A percentile compares a stretch with the other conserved stretches of the same genome.
phyloP scores from a whole-genome alignment of 331 rosid species.

The Cydonia oblonga region DNA sequence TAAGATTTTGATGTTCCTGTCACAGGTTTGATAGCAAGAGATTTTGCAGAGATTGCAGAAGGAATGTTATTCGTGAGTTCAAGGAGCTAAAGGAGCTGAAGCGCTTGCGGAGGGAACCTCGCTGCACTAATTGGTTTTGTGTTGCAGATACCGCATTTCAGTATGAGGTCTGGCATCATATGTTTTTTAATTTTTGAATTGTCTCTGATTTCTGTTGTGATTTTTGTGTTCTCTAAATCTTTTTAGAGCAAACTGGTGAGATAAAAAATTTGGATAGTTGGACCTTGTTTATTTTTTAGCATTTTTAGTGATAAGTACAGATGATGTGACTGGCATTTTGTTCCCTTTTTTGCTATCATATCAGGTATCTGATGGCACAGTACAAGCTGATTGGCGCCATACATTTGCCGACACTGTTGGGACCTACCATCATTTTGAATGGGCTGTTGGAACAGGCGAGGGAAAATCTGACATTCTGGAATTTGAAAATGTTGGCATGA shows the following conservation, averaged over 20 bases:
- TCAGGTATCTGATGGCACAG: conserved; percentile 73
- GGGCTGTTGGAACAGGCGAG: conserved; percentile 97
- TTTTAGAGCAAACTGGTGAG: background rate
- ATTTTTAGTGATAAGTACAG: background rate
- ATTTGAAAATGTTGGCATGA: conserved; percentile 88
- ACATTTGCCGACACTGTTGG: conserved; percentile 74
- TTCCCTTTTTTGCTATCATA: conserved; percentile 15
- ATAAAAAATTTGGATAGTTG: background rate
- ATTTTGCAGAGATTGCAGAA: conserved; percentile 98
- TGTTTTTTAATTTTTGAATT: conserved; percentile 10
- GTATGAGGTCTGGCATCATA: conserved; percentile 68
- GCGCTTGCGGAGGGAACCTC: conserved; percentile 89
- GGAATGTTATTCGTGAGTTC: conserved; percentile 94
- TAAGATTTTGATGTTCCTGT: conserved; percentile 25
- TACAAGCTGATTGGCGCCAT: conserved; percentile 89
- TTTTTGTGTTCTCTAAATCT: background rate
- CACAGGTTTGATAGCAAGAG: conserved; percentile 99
- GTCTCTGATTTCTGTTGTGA: conserved; percentile 2
- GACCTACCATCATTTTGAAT: conserved; percentile 84
- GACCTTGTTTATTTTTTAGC: background rate
- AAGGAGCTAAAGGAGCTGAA: conserved; percentile 95
- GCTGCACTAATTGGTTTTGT: conserved; percentile 96
- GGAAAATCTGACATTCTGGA: conserved; percentile 91
- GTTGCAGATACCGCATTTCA: conserved; percentile 91
- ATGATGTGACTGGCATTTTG: conserved; percentile 5